Evolutionary conservation across 2,329 filamentous ascomycete genomes (phyloP), one percentile per base, ranked within the genome.

Genomic region (Alternaria sp.): DNA sequence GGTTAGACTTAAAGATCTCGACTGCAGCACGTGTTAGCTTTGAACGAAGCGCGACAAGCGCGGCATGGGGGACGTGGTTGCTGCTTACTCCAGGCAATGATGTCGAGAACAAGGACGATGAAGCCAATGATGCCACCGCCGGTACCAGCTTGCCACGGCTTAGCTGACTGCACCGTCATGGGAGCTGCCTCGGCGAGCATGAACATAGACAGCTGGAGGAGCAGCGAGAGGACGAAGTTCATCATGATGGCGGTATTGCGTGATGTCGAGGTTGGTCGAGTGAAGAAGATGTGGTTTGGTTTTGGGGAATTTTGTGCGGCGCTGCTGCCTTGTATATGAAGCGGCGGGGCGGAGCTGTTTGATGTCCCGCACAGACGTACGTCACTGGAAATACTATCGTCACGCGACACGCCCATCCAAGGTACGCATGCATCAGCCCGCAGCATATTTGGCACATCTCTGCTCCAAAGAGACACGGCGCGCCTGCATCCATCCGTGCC

Each of bases 1-100:
- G 87, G 76, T 85, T 88, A 41, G 87, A 89, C 77, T 89, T 86
- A 59, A 90, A 79, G 65, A 90, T 85, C 78, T 90, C 88, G 68
- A 89, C 87, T 90, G 65, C 20, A 64, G 44, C 18, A 59, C 48
- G 48, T 38, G 63, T 75, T 57, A 75, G 68, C 65, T 38, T 53
- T 50, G 46, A 18, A 36, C 46, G 14, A 50, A 25, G 46, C 46
- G 32, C 20, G 46, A 25, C 32, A 36, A n/a, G 16, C 6, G 8
- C 25, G 12, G 5, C 22, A 5, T 16, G 12, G 16, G 18, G 32
- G 14, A 11, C 20, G 8, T 18, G 12, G 32, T 2, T 20, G 32
- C 48, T 4, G 81, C 86, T 28, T 81, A 90, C 88, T 83, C 74
- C 85, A 88, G 40, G 88, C 86, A 34, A 90, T 83, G 40, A 90